Base-by-base conservation (phyloP, 495 filamentous ascomycete species). In the Aspergillus saccharolyticus region DNA sequence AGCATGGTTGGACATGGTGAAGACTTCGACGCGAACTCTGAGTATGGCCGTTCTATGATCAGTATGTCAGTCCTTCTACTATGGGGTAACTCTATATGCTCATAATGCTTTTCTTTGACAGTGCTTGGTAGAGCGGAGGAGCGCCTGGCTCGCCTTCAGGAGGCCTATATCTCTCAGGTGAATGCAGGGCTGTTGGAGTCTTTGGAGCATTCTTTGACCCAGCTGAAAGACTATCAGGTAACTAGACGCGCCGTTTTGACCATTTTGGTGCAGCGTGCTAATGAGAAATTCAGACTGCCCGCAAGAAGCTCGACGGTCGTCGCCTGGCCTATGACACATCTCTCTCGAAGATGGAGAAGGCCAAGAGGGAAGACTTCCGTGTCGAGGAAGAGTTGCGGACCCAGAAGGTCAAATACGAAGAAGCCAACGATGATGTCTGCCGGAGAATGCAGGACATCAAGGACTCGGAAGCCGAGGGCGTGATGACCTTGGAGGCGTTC, bases 221-320 rank as follows among this genome's bases (percentile, higher is more conserved):
- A 96, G 80, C 90, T 97, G 90, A 97, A 96, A 69, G 95, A 98
- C 65, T 97, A 97, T 59, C 91, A 96, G 83, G 90, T 88, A 78
- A 52, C 70, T 63, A 16, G 15, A 3, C 12, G 25, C 14, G 14
- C 22, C 8, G 67, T 44, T 49, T 28, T 30, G 42, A 33, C 2
- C 16, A 44, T 30, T 20, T n/a, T 10, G 55, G 44, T 54, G 60
- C 7, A 52, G 56, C 66, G 47, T 58, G 51, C 25, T 17, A 42
- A 45, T 6, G 2, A n/a, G 20, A 17, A 9, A 22, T 22, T 61
- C 59, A 93, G 90, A 75, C 80, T 58, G 85, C 94, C 48, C 87
- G 92, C 60, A 97, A 93, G 82, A 98, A 97, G 84, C 86, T 98
- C 44, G 94, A 98, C 67, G 87, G 76, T 59, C 87, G 94, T 25